These are phyloP conservation scores for Trichoderma polysporum DNA, from an alignment of 2,329 filamentous ascomycete species.

Conservation along the genomic window DNA sequence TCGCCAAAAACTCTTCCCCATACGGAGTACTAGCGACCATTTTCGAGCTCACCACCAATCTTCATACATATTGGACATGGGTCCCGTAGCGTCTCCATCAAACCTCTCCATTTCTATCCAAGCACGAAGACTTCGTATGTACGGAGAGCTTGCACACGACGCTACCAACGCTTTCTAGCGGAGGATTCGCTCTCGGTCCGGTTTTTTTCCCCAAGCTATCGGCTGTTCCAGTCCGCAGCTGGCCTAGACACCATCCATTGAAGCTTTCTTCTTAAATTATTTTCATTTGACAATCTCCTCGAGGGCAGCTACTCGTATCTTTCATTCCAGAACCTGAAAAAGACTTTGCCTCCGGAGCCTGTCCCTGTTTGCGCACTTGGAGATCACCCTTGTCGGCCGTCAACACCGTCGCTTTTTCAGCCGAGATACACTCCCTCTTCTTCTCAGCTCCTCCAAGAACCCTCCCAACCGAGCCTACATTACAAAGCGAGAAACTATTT, in stretches of 20 bases:
- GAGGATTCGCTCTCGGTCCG: slow-evolving; percentile 17
- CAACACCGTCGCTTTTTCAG: slow-evolving; percentile 5
- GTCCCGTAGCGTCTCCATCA: slow-evolving; percentile 12
- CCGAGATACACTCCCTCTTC: neutral
- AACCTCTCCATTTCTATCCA: slow-evolving; percentile 13
- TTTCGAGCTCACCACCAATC: slow-evolving; percentile 6
- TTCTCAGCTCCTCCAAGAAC: slow-evolving; percentile 1
- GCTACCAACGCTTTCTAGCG: slow-evolving; percentile 9
- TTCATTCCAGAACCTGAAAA: neutral
- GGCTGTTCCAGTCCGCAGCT: slow-evolving; percentile 11
- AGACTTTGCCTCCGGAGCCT: neutral
- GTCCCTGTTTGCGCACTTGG: neutral
- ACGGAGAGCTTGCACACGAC: neutral
- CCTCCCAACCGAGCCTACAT: neutral
- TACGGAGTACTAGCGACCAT: neutral
- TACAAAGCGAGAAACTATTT: slow-evolving; percentile 12
- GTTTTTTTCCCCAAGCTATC: slow-evolving; percentile 20
- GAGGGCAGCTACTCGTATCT: neutral
- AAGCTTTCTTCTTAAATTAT: neutral
- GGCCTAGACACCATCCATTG: neutral
- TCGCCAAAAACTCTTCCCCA: slow-evolving; percentile 15
- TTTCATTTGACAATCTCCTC: slow-evolving; percentile 8
- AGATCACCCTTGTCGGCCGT: neutral
- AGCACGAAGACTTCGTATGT: neutral
- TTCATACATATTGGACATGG: slow-evolving; percentile 12